phyloP scores from a whole-genome alignment of 208 protist species.

The Angomonas desouzai region DNA sequence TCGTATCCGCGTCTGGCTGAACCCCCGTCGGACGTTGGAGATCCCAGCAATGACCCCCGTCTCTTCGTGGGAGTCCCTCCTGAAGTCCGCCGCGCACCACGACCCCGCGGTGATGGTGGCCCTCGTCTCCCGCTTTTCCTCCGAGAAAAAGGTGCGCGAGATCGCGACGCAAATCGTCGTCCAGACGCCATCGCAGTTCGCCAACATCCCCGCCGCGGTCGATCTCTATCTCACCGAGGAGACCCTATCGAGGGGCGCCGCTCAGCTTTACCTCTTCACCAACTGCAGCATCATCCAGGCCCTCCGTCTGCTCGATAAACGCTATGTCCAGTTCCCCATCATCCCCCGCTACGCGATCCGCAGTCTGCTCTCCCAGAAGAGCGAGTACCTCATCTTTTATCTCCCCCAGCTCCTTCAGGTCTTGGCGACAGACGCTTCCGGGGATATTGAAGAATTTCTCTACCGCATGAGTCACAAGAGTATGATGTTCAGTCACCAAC shows the following conservation, averaged over 20 bases:
- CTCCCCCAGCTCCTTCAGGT: constrained; percentile 87
- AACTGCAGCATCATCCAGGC: constrained; percentile 68
- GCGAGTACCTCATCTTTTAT: constrained; percentile 86
- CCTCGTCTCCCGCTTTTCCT: constrained; percentile 61
- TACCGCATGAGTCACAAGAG: constrained; percentile 49
- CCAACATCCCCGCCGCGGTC: constrained; percentile 50
- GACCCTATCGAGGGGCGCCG: constrained; percentile 49
- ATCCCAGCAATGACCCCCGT: constrained; percentile 21
- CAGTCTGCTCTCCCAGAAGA: constrained; percentile 68
- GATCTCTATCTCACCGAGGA: constrained; percentile 70
- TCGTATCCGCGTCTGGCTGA: constrained; percentile 66
- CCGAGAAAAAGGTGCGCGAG: constrained; percentile 31
- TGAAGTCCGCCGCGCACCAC: constrained; percentile 48
- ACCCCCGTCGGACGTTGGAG: constrained; percentile 45
- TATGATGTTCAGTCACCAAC: constrained; percentile 81
- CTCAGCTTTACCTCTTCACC: constrained; percentile 59
- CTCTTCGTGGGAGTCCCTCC: constrained; percentile 30
- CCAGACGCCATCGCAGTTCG: constrained; percentile 43
- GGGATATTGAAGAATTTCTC: constrained; percentile 53
- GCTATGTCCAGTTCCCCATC: constrained; percentile 40
- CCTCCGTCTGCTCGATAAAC: constrained; percentile 55
- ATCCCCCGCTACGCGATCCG: constrained; percentile 70
- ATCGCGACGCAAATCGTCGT: constrained; percentile 34
- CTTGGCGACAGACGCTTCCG: constrained; percentile 53
- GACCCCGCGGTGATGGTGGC: constrained; percentile 64